phyloP scores from a whole-genome alignment of 1,139 yeast genomes.

The Taphrina wiesneri region DNA sequence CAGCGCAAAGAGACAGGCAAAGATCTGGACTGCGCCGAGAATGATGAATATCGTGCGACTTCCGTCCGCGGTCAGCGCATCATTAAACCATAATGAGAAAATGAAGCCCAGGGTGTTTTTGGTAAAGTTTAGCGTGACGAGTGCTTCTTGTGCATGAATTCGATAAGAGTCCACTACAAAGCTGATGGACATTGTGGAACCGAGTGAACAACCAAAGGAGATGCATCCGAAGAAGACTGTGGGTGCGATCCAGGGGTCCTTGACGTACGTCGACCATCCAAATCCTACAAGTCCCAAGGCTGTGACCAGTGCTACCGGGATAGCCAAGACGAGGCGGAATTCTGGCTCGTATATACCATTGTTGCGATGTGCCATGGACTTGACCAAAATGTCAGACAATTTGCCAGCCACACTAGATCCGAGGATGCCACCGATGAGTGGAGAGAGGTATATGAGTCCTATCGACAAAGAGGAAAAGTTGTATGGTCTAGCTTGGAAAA shows the following conservation, averaged over 20 bases:
- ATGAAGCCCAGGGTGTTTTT: conserved; percentile 59
- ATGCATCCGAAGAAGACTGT: conserved; percentile 58
- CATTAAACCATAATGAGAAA: conserved; percentile 60
- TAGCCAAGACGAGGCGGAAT: conserved; percentile 57
- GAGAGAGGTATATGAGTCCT: conserved; percentile 61
- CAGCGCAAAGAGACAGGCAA: conserved; percentile 54
- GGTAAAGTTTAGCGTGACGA: conserved; percentile 58
- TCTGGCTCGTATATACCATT: conserved; percentile 65
- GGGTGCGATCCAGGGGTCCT: conserved; percentile 62
- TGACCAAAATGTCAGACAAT: conserved; percentile 53
- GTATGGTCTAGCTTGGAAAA: conserved; percentile 54
- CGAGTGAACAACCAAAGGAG: conserved; percentile 62
- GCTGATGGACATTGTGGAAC: conserved; percentile 63
- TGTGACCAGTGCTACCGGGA: conserved; percentile 54
- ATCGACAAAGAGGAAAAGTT: conserved; percentile 53
- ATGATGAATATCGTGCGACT: conserved; percentile 54
- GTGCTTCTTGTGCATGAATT: conserved; percentile 58
- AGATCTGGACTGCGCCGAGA: conserved; percentile 57
- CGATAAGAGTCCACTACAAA: conserved; percentile 62
- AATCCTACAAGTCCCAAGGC: conserved; percentile 62
- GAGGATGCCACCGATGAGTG: conserved; percentile 60
- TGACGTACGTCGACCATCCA: conserved; percentile 58
- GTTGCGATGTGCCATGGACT: conserved; percentile 48
- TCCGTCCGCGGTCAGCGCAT: conserved; percentile 52
- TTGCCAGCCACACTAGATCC: conserved; percentile 61